These are phyloP conservation scores for Halophytophthora polymorphica DNA, from an alignment of 352 stramenopile species.

Conservation along the genomic window DNA sequence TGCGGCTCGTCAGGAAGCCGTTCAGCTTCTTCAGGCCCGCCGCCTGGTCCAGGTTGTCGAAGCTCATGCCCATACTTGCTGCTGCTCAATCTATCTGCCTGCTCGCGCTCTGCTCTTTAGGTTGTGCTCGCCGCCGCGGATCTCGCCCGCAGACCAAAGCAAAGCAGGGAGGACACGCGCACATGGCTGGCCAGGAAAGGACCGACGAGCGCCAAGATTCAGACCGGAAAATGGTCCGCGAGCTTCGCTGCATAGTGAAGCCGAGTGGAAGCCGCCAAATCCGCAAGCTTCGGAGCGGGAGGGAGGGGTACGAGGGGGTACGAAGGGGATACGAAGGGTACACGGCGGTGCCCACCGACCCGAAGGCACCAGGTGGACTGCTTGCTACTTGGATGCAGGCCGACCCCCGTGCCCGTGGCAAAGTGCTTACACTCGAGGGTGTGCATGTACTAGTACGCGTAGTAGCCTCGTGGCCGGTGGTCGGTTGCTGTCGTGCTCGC, in stretches of 20 bases:
- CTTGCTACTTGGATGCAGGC: too few relatives aligned
- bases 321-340: too few relatives aligned
- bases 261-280: background rate
- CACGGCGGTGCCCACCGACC: too few relatives aligned
- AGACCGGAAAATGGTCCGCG: background rate
- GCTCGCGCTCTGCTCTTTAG: constrained; percentile 3
- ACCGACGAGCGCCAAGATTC: background rate
- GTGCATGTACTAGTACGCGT: too few relatives aligned
- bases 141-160: background rate
- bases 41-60: constrained; percentile 60
- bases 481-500: too few relatives aligned
- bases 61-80: constrained; percentile 50
- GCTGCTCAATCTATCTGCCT: too few relatives aligned
- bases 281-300: constrained; percentile 7
- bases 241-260: constrained; percentile 21
- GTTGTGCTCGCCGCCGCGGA: constrained; percentile 10
- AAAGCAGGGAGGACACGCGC: background rate
- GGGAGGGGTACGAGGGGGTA: background rate
- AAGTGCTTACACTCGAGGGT: too few relatives aligned
- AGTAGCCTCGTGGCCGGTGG: too few relatives aligned
- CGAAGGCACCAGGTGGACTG: too few relatives aligned
- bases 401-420: too few relatives aligned
- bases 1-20: constrained; percentile 74
- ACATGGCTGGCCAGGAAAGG: constrained; percentile 33
- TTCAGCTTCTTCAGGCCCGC: constrained; percentile 76